Conservation (phyloP, 345 rosid genomes). For the Salix caprea region DNA sequence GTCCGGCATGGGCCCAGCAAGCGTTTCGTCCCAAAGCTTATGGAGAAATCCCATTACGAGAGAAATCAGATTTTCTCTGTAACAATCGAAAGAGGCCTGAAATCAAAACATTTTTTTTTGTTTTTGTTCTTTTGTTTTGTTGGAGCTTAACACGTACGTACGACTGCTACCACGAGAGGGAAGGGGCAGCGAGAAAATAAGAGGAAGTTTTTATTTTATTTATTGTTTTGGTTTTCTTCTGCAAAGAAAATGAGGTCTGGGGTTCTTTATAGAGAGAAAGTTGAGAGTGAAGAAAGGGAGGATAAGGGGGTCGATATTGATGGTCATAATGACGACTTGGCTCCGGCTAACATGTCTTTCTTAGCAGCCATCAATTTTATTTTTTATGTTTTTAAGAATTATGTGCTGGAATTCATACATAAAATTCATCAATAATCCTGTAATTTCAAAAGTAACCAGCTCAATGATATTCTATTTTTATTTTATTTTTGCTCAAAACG, state of each 20-base stretch:
- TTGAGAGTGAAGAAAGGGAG: neutral
- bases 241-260: conserved; percentile 14
- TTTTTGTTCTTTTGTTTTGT: neutral
- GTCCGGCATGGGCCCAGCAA: conserved; percentile 86
- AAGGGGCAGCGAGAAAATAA: conserved; percentile 20
- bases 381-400: neutral
- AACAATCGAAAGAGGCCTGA: conserved; percentile 41
- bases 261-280: conserved; percentile 29
- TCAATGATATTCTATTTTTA: no score
- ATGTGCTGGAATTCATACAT: no score
- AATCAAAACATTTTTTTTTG: neutral
- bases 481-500: no score
- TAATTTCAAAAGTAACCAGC: no score
- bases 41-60: conserved; percentile 63
- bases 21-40: conserved; percentile 92
- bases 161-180: conserved; percentile 51
- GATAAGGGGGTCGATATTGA: conserved; percentile 8
- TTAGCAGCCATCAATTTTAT: conserved; percentile 23
- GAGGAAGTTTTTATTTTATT: conserved; percentile 10
- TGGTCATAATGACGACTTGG: conserved; percentile 22
- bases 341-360: conserved; percentile 39
- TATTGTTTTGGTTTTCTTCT: neutral
- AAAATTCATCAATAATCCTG: no score
- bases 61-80: conserved; percentile 12
- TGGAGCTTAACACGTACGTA: conserved; percentile 27